phyloP scores from a whole-genome alignment of 441 rosid genomes.

The Macaranga tanarius region DNA sequence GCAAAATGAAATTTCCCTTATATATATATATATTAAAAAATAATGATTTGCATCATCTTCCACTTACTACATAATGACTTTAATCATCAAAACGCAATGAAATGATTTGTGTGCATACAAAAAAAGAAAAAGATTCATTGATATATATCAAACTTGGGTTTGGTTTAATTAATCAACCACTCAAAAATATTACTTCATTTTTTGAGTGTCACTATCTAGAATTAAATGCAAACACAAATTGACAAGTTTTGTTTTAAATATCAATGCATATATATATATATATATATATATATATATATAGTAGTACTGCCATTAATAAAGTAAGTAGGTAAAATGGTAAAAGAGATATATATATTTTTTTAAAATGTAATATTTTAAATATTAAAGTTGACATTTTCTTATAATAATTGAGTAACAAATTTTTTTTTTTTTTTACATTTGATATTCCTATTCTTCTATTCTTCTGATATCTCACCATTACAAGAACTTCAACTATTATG shows the following conservation, averaged over 20 bases:
- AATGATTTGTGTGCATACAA: no score
- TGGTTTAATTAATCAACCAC: neutral
- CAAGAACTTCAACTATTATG: no score
- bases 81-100: no score
- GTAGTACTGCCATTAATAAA: neutral
- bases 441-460: no score
- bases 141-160: neutral
- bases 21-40: neutral
- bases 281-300: neutral
- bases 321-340: neutral
- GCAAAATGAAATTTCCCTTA: neutral
- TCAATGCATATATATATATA: neutral
- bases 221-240: slow-evolving; percentile 11
- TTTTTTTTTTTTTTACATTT: no score
- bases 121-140: neutral
- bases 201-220: neutral
- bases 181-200: neutral
- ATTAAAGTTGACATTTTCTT: no score
- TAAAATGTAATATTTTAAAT: no score
- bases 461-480: no score
- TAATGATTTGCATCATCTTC: neutral
- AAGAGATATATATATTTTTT: neutral
- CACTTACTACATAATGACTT: neutral
- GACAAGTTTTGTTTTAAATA: slow-evolving; percentile 14
- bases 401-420: no score